Percentiles rank a stretch among this genome's conserved stretches.
These are phyloP conservation scores for Pelargonium citronellum DNA, from an alignment of 441 rosid species.

Conservation along the genomic window DNA sequence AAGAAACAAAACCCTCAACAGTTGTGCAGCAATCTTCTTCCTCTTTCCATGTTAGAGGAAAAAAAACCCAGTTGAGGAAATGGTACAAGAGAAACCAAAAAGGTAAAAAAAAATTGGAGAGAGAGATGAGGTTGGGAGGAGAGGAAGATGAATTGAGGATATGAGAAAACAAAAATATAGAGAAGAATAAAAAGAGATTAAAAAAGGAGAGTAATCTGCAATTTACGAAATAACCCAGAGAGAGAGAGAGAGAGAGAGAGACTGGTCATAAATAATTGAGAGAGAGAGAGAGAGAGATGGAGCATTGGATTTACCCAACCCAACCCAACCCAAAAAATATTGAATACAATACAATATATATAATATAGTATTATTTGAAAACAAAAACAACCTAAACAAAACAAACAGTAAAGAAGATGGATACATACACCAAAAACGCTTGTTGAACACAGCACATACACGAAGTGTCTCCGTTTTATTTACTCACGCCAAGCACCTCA, in stretches of 20 bases:
- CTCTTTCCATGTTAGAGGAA: conserved; percentile 29
- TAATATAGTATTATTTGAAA: too few relatives aligned
- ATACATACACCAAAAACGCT: too few relatives aligned
- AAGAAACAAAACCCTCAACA: conserved; percentile 7
- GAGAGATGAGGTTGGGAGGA: conserved; percentile 5
- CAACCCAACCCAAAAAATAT: too few relatives aligned
- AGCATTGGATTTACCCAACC: too few relatives aligned
- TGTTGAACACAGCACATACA: too few relatives aligned
- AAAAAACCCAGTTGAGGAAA: conserved; percentile 12
- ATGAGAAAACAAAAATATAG: conserved; percentile 8
- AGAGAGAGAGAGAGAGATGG: too few relatives aligned
- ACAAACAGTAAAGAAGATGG: too few relatives aligned
- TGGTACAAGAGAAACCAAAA: neutral
- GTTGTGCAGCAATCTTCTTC: conserved; percentile 16
- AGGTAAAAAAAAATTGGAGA: conserved; percentile 19
- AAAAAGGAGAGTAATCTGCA: conserved; percentile 32
- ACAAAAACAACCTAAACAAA: too few relatives aligned
- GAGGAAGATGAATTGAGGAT: conserved; percentile 21
- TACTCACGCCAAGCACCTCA: too few relatives aligned
- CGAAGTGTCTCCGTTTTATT: too few relatives aligned
- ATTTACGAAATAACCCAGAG: conserved; percentile 45
- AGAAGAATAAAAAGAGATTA: conserved; percentile 17
- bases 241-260: conserved; percentile 13
- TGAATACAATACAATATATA: too few relatives aligned
- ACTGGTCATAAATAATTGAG: too few relatives aligned